A percentile compares a stretch with the other conserved stretches of the same genome.
Evolutionary conservation across 495 filamentous ascomycete species (phyloP).

Genomic region (Massariosphaeria phaeospora): DNA sequence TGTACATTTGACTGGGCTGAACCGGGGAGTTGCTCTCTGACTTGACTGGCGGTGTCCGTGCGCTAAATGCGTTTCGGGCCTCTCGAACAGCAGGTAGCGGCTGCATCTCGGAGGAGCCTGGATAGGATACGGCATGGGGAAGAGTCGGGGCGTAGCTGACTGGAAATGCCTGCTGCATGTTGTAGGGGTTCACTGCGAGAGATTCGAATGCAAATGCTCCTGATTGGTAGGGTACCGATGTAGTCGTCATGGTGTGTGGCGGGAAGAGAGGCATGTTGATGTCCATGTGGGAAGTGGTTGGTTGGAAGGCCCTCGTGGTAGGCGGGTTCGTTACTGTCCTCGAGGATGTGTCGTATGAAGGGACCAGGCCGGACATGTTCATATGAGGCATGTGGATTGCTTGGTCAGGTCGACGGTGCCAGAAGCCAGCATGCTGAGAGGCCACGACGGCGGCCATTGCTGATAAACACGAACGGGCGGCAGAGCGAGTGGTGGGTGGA

Average conservation of each 20-base stretch:
- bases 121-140: slow-evolving; percentile 19
- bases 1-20: slow-evolving; percentile 32
- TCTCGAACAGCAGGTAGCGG: slow-evolving; percentile 21
- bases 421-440: slow-evolving; percentile 32
- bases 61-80: slow-evolving; percentile 11
- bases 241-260: slow-evolving; percentile 20
- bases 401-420: slow-evolving; percentile 34
- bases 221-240: slow-evolving; percentile 33
- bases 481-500: slow-evolving; percentile 7
- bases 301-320: slow-evolving; percentile 27
- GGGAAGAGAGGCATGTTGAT: slow-evolving; percentile 34
- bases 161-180: slow-evolving; percentile 31
- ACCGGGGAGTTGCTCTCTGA: slow-evolving; percentile 37
- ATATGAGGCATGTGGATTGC: slow-evolving; percentile 29
- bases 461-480: slow-evolving; percentile 14
- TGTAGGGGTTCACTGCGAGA: slow-evolving; percentile 29
- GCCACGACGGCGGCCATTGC: slow-evolving; percentile 35
- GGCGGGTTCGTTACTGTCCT: slow-evolving; percentile 21
- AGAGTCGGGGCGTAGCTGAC: slow-evolving; percentile 23
- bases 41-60: slow-evolving; percentile 37
- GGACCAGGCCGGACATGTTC: slow-evolving; percentile 28
- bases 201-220: slow-evolving; percentile 34
- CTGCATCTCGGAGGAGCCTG: slow-evolving; percentile 20
- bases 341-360: slow-evolving; percentile 28
- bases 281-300: slow-evolving; percentile 30